These are phyloP conservation scores for Clonostachys chloroleuca DNA, from an alignment of 2,329 filamentous ascomycete species.

Conservation along the genomic window DNA sequence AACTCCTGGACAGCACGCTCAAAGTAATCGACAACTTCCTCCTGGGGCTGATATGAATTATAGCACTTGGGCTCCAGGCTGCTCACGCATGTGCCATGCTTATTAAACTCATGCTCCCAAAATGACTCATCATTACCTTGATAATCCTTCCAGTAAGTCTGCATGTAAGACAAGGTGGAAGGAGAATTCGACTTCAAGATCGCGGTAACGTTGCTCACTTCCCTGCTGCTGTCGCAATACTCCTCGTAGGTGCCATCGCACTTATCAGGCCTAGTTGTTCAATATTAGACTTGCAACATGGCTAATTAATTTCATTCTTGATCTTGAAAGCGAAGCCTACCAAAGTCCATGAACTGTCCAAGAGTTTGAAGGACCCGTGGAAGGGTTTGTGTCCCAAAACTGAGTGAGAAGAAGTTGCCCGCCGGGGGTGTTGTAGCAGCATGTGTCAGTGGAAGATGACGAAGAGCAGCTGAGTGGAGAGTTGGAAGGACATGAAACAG, in stretches of 20 bases:
- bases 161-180: slow-evolving; percentile 62
- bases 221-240: slow-evolving; percentile 57
- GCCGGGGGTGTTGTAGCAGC: slow-evolving; percentile 65
- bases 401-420: slow-evolving; percentile 71
- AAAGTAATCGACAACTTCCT: slow-evolving; percentile 69
- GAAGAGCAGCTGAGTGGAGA: slow-evolving; percentile 49
- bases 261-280: slow-evolving; percentile 42
- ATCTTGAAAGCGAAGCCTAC: slow-evolving; percentile 10
- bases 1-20: slow-evolving; percentile 61
- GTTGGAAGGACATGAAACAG: slow-evolving; percentile 15
- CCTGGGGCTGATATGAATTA: slow-evolving; percentile 47
- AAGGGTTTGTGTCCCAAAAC: slow-evolving; percentile 69
- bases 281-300: not conserved
- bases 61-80: slow-evolving; percentile 68
- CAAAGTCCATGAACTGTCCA: slow-evolving; percentile 72
- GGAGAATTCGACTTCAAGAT: slow-evolving; percentile 51
- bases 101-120: slow-evolving; percentile 73
- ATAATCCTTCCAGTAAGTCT: slow-evolving; percentile 67
- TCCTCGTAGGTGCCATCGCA: slow-evolving; percentile 68
- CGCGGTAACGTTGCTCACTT: slow-evolving; percentile 59
- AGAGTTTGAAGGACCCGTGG: slow-evolving; percentile 58
- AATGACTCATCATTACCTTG: slow-evolving; percentile 58
- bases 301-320: not conserved
- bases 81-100: slow-evolving; percentile 68
- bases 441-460: slow-evolving; percentile 51